These are phyloP conservation scores for Xylariaceae sp. DNA, from an alignment of 2,329 filamentous ascomycete genomes.

Conservation along the genomic window DNA sequence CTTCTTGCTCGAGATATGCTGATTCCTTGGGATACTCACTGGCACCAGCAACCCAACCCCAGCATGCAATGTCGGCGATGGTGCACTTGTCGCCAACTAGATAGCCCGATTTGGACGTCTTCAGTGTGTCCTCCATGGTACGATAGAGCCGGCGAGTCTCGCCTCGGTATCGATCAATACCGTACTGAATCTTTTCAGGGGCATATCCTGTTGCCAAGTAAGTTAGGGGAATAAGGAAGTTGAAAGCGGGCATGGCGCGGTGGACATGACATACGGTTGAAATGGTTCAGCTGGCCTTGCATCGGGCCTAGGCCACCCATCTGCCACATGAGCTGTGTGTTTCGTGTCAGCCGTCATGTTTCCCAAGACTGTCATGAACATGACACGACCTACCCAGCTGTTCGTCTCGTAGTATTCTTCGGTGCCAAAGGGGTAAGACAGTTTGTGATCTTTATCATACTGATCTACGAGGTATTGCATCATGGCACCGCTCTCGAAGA, in stretches of 20 bases:
- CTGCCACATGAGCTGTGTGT: constrained; percentile 60
- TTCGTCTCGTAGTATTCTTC: constrained; percentile 75
- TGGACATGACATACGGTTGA: constrained; percentile 49
- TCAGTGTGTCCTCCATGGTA: constrained; percentile 69
- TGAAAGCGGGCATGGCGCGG: background rate
- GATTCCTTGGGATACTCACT: constrained; percentile 33
- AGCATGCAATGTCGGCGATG: constrained; percentile 75
- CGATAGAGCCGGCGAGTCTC: constrained; percentile 80
- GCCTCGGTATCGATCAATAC: constrained; percentile 75
- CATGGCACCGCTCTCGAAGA: constrained; percentile 84
- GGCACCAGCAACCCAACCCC: constrained; percentile 67
- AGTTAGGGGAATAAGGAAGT: background rate
- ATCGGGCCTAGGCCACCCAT: constrained; percentile 79
- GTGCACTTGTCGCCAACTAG: constrained; percentile 66
- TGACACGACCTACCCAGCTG: constrained; percentile 58
- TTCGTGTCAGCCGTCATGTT: no score
- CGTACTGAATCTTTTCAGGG: constrained; percentile 77
- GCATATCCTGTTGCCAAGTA: constrained; percentile 57
- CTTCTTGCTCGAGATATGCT: no score
- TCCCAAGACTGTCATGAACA: no score
- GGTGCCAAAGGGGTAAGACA: constrained; percentile 70
- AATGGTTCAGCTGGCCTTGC: constrained; percentile 84
- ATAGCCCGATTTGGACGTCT: constrained; percentile 51
- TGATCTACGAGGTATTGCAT: constrained; percentile 78
- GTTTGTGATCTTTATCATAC: constrained; percentile 78